Base-by-base conservation (phyloP, 768 basidiomycete species). In the Scleroderma bovista region DNA sequence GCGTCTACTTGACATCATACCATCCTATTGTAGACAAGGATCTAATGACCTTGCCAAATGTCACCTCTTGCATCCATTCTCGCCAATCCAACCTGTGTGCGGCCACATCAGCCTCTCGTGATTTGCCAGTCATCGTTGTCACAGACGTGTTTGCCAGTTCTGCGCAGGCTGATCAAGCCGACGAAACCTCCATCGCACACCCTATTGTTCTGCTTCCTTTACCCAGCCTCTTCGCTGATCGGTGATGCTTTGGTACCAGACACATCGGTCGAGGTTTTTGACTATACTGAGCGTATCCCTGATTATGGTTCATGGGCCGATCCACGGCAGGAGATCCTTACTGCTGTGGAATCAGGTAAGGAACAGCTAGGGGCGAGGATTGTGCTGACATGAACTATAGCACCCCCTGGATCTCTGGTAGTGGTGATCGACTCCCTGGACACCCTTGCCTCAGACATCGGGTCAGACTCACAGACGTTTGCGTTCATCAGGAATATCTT, bases 381-480 rank as follows among this genome's bases (percentile, higher is more conserved):
- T 12, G 23, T 9, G 34, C 55, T 59, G 45, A 57, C 46, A 47
- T 43, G 50, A 3, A 39, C 58, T 42, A 45, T 61, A 77, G 77
- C 66, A 41, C 57, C 72, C 26, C 36, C 71, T 26, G 73, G 75
- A 26, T 72, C 83, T n/a, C 51, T 87, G 24, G 77, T 74, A 53
- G 76, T 89, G 20, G 63, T 86, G 46, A 72, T 93, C 32, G 91
- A 93, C 63, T 87, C 87, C 17, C 65, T 82, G 16, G 84, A 89
- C 56, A 84, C 80, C 4, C 65, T 92, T 20, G 60, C 74, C 5
- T 70, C 77, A 10, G 85, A 90, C 59, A 60, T 79, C 20, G 75
- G 72, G 11, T 82, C 86, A 12, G 50, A 72, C 20, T 64, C 84
- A 6, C 71, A 73, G 54, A 71, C 80, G 1, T 81, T 79, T 56